A percentile compares a stretch with the other conserved stretches of the same genome.
phyloP scores from a whole-genome alignment of 768 basidiomycete species.

The Leccinum imitatum region DNA sequence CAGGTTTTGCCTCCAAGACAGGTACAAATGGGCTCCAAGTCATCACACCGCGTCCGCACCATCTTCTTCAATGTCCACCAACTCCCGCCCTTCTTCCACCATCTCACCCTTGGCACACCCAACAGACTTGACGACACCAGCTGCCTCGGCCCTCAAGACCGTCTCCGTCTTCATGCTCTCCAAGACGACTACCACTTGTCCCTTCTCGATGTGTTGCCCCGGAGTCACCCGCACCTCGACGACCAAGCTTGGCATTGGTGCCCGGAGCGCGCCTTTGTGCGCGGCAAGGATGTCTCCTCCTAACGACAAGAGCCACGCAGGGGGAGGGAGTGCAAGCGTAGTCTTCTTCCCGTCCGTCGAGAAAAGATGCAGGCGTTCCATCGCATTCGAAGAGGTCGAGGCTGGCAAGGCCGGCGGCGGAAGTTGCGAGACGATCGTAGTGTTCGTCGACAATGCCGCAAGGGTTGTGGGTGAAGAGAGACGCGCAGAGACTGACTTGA shows the following conservation, averaged over 20 bases:
- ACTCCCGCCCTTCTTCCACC: conserved; percentile 83
- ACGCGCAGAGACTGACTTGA: conserved; percentile 54
- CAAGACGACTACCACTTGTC: conserved; percentile 77
- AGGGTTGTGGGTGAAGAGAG: conserved; percentile 57
- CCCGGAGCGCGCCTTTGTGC: conserved; percentile 64
- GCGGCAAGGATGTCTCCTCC: conserved; percentile 57
- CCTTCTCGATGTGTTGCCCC: conserved; percentile 78
- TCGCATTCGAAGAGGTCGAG: conserved; percentile 53
- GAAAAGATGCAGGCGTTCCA: conserved; percentile 80
- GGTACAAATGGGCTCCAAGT: not conserved
- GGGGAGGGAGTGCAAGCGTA: conserved; percentile 64
- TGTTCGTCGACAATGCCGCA: conserved; percentile 44
- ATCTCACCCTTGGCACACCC: conserved; percentile 85
- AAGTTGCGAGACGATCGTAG: conserved; percentile 75
- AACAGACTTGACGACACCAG: conserved; percentile 70
- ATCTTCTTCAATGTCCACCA: conserved; percentile 65
- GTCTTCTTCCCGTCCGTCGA: conserved; percentile 55
- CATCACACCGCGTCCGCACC: conserved; percentile 12
- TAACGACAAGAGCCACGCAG: conserved; percentile 67
- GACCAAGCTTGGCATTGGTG: conserved; percentile 93
- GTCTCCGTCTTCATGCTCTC: conserved; percentile 99
- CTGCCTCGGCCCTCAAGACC: conserved; percentile 67
- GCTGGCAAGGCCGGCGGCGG: conserved; percentile 53
- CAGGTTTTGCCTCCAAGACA: too few species aligned
- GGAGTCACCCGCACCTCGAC: conserved; percentile 81